Base-by-base conservation (phyloP, 1,284 basidiomycete genomes). In the Microbotryum saponariae region DNA sequence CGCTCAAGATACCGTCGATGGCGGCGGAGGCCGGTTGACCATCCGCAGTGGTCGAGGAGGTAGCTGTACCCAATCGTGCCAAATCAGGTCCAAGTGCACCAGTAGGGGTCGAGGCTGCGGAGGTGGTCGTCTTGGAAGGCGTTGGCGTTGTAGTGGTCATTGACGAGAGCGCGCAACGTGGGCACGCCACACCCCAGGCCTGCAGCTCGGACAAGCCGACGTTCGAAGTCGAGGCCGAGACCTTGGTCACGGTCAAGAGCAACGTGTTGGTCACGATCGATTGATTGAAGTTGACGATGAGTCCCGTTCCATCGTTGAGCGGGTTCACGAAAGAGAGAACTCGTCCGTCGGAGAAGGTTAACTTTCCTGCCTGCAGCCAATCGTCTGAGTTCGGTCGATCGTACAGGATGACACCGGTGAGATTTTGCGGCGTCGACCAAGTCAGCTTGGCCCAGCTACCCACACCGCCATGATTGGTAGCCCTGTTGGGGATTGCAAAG, bases 161-260 rank as follows among this genome's bases (percentile, higher is more conserved):
- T 12, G 37, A 18, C 21, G n/a, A 42, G 37, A 42, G 37, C 37
- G 16, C 37, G 37, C 37, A 42, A 1, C 37, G 5, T 18, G 37
- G 37, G 37, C 37, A 42, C 37, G 37, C 37, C 12, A 10, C 20
- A 23, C 51, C 51, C 25, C 37, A 53, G 27, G 60, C 61, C 21
- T 60, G 58, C 9, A 68, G 33, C 33, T 68, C 66, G n/a, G 53
- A 33, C 4, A 68, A 51, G 7, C 66, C 66, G 45, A 68, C 54
- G 49, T 62, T 65, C 6, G 33, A 37, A 5, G 68, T 71, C 16
- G 64, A 54, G n/a, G 52, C 14, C 6, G 53, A 52, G 14, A 68
- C 68, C 21, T 52, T 49, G 14, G 56, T 46, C 31, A 71, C 60
- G 37, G 53, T 57, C 55, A 71, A 44, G 1, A 37, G 21, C 25